Conservation (phyloP, 345 rosid species). For the Ceriops decandra region DNA sequence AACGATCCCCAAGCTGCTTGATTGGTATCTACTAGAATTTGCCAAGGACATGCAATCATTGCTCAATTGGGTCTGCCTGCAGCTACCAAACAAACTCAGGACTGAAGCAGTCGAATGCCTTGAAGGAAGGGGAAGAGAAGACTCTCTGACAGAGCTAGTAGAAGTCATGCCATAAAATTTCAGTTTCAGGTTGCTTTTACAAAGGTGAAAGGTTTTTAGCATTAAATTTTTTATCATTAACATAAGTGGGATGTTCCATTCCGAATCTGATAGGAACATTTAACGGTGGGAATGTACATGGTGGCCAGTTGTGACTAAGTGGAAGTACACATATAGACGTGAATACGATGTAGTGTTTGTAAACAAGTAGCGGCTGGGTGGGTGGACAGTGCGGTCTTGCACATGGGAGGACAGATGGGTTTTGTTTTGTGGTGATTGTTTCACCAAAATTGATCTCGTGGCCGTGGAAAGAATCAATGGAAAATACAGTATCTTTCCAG, state of each 20-base stretch:
- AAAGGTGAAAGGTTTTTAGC: slow-evolving; percentile 2
- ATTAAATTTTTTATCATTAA: neutral
- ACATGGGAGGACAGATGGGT: too few relatives aligned
- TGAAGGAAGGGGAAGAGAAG: slow-evolving; percentile 42
- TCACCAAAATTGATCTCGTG: too few relatives aligned
- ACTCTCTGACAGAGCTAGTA: slow-evolving; percentile 45
- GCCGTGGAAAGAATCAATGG: too few relatives aligned
- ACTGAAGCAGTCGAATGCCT: slow-evolving; percentile 54
- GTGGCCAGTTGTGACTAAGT: too few relatives aligned
- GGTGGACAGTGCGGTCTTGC: too few relatives aligned
- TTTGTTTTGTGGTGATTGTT: too few relatives aligned
- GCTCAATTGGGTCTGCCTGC: slow-evolving; percentile 83
- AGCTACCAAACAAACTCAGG: slow-evolving; percentile 61
- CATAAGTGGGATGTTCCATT: neutral
- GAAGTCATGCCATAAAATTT: slow-evolving; percentile 83
- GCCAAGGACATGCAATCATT: slow-evolving; percentile 80
- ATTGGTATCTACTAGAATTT: slow-evolving; percentile 87
- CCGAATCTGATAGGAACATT: neutral
- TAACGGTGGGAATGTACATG: neutral
- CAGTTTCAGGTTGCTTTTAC: slow-evolving; percentile 42
- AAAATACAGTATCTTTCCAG: too few relatives aligned
- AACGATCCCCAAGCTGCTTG: slow-evolving; percentile 74
- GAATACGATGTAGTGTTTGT: too few relatives aligned
- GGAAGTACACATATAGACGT: too few relatives aligned
- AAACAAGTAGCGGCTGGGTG: too few relatives aligned